Conservation (phyloP, 257 asterid species). For the Ballota nigra region DNA sequence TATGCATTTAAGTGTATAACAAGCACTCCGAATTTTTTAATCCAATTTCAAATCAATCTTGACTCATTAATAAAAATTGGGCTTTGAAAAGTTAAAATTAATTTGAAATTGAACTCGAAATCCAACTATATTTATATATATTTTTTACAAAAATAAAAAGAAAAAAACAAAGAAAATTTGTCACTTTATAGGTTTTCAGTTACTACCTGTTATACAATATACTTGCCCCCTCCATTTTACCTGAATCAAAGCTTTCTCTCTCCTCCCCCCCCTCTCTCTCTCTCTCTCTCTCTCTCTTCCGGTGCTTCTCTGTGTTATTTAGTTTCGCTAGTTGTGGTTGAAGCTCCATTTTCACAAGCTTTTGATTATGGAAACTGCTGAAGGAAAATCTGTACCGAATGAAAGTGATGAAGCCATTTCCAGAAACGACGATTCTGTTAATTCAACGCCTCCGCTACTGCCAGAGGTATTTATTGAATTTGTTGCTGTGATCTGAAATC, state of each 20-base stretch:
- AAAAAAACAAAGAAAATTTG: constrained; percentile 3
- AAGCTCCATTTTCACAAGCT: neutral
- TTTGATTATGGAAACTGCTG: constrained; percentile 48
- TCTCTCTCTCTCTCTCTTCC: constrained; percentile 2
- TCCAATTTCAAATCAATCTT: no score
- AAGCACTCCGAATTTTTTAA: no score
- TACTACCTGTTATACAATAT: constrained; percentile 8
- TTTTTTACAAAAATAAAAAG: no score
- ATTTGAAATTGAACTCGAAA: no score
- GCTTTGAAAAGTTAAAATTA: no score
- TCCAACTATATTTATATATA: no score
- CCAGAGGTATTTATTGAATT: constrained; percentile 34
- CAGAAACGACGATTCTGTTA: constrained; percentile 16
- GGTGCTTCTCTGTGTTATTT: neutral
- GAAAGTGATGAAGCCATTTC: constrained; percentile 35
- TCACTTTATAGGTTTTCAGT: constrained; percentile 23
- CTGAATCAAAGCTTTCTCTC: constrained; percentile 9
- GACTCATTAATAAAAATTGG: no score
- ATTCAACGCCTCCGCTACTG: constrained; percentile 23
- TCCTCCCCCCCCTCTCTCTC: neutral
- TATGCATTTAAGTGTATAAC: no score
- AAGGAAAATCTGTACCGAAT: constrained; percentile 33
- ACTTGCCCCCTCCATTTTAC: constrained; percentile 8
- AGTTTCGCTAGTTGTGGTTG: constrained; percentile 3
- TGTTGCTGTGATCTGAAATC: neutral